Percentiles rank a stretch among this genome's conserved stretches.
phyloP scores from a whole-genome alignment of 2,329 filamentous ascomycete genomes.

The Biscogniauxia sp. region DNA sequence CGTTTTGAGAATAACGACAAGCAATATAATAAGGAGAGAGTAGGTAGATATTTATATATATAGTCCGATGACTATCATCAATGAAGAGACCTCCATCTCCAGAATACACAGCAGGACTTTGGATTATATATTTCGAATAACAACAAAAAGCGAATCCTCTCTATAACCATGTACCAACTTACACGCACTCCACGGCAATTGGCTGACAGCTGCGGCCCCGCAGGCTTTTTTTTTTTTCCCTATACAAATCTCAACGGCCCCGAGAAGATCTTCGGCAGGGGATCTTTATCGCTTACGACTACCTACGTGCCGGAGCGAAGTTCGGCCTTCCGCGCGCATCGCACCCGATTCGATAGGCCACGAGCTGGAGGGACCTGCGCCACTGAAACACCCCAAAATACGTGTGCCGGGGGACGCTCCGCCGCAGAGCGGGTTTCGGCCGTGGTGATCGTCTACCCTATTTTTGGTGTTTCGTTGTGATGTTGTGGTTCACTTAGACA shows the following conservation, averaged over 20 bases:
- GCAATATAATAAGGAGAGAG: no score
- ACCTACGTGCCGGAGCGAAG: background rate
- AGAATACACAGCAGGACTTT: background rate
- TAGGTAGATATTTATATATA: no score
- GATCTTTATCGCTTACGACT: no score
- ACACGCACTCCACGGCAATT: background rate
- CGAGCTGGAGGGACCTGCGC: background rate
- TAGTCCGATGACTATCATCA: no score
- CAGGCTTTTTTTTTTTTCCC: background rate
- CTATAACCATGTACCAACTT: background rate
- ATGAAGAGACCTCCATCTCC: background rate
- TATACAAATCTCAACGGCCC: background rate
- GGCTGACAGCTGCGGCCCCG: no score
- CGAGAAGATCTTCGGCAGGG: background rate
- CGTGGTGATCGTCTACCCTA: background rate
- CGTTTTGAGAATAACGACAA: no score
- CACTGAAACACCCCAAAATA: no score
- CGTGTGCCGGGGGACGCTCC: background rate
- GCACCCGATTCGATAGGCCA: background rate
- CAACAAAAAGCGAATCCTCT: no score
- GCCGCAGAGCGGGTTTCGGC: background rate
- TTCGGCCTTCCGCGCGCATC: background rate
- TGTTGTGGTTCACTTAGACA: no score
- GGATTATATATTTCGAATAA: no score
- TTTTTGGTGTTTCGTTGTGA: no score